Evolutionary conservation across 495 filamentous ascomycete genomes (phyloP).

Genomic region (Aspergillus steynii): DNA sequence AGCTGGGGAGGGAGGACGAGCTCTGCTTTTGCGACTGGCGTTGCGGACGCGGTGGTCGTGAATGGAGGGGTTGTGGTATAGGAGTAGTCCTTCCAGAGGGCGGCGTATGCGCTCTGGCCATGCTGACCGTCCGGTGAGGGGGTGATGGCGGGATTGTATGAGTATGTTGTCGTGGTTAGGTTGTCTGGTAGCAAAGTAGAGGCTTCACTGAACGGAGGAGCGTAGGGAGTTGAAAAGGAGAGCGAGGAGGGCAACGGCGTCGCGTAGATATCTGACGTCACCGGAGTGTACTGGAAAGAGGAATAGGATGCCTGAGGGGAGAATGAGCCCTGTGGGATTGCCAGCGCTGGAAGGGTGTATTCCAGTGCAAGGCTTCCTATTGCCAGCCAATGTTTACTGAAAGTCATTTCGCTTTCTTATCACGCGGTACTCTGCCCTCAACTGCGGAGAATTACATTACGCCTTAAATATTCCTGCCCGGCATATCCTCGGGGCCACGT

Average conservation of each 20-base stretch:
- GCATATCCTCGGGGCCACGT: neutral
- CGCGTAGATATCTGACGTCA: slow-evolving; percentile 10
- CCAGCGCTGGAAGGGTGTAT: neutral
- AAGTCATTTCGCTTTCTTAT: neutral
- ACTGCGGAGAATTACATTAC: too few relatives aligned
- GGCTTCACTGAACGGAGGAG: slow-evolving; percentile 8
- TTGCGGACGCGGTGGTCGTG: slow-evolving; percentile 36
- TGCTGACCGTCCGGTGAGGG: slow-evolving; percentile 23
- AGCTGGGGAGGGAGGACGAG: slow-evolving; percentile 35
- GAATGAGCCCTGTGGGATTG: neutral
- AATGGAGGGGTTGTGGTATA: slow-evolving; percentile 32
- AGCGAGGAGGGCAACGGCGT: slow-evolving; percentile 5
- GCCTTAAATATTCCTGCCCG: too few relatives aligned
- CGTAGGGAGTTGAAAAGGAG: slow-evolving; percentile 10
- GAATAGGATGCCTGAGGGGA: slow-evolving; percentile 1
- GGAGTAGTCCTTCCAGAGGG: slow-evolving; percentile 30
- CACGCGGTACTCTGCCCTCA: too few relatives aligned
- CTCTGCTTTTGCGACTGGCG: slow-evolving; percentile 33
- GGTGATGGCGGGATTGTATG: slow-evolving; percentile 2
- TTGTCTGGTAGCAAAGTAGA: slow-evolving; percentile 6
- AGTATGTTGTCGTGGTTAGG: slow-evolving; percentile 11
- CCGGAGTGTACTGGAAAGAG: slow-evolving; percentile 10
- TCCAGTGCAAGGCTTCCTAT: neutral
- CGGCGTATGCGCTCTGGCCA: slow-evolving; percentile 38
- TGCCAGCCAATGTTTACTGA: neutral